These are phyloP conservation scores for Maudiozyma barnettii DNA, from an alignment of 805 yeast genomes.

Conservation along the genomic window DNA sequence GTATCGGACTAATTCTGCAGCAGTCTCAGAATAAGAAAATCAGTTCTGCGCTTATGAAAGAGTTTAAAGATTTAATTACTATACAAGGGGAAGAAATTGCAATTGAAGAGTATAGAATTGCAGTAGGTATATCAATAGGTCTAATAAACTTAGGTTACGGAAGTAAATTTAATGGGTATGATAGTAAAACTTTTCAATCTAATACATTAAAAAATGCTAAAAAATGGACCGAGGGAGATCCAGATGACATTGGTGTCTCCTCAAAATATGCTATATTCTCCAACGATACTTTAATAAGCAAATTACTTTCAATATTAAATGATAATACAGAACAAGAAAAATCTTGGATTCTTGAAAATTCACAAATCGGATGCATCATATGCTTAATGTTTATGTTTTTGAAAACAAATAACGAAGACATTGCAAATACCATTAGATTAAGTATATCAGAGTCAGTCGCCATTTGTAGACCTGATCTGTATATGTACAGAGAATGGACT, in stretches of 20 bases:
- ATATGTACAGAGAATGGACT: constrained; percentile 56
- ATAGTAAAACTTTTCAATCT: background rate
- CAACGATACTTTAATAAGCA: constrained; percentile 1
- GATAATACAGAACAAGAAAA: constrained; percentile 18
- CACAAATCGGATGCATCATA: constrained; percentile 58
- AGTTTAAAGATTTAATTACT: constrained; percentile 42
- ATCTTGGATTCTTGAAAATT: constrained; percentile 29
- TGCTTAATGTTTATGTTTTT: constrained; percentile 69
- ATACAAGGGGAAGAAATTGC: constrained; percentile 48
- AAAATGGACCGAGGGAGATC: background rate
- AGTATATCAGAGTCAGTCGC: constrained; percentile 26
- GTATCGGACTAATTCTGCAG: constrained; percentile 76
- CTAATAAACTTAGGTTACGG: constrained; percentile 75
- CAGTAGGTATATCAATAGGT: constrained; percentile 87
- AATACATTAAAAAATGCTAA: background rate
- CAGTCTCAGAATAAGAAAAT: constrained; percentile 75
- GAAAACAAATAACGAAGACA: constrained; percentile 47
- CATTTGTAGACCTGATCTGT: constrained; percentile 57
- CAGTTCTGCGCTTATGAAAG: constrained; percentile 69
- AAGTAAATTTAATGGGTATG: background rate
- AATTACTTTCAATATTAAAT: constrained; percentile 13
- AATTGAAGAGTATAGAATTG: constrained; percentile 72
- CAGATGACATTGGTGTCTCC: background rate
- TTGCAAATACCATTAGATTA: constrained; percentile 54
- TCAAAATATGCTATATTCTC: background rate